Base-by-base conservation (phyloP, 768 basidiomycete species). In the Neoboletus subvelutipes region DNA sequence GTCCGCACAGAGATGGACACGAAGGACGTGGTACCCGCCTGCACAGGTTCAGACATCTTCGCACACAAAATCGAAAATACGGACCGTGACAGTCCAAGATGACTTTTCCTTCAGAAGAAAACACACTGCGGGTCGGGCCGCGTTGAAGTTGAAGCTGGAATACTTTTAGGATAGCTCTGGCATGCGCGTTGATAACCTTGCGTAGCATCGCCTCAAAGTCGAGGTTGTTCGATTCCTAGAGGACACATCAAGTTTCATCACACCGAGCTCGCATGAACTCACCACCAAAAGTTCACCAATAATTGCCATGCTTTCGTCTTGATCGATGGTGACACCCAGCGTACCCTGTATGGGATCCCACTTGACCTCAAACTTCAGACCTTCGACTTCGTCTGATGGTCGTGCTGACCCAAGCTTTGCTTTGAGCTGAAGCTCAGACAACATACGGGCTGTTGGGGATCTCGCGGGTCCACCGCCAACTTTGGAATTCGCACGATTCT, bases 331-430 rank as follows among this genome's bases (percentile, higher is more conserved):
- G 22, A 85, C 81, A 4, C 87, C 90, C 20, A 90, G 74, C 15
- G 89, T 86, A 24, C 81, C 80, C 57, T 80, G 78, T 43, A 83
- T 81, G 3, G 91, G 85, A 64, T 90, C 85, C 94, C 94, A 97
- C 51, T 76, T 77, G 13, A 90, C 85, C n/a, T 80, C 74, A 50
- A 94, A 85, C 31, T 75, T 78, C 45, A 88, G 72, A 43, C 80
- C 80, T 68, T 95, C 86, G 1, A 92, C 82, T 58, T 88, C 82
- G 65, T 95, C 93, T 1, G 90, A 91, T 5, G 87, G 81, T 45
- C 76, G 76, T 18, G 66, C 66, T 28, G 65, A 67, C 1, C 81
- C 81, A 5, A 90, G 75, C 62, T 89, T 90, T 4, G 86, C 76
- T 57, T 77, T 78, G 55, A 81, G 81, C 60, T 89, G 87, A 53